Base-by-base conservation (phyloP, 2,329 filamentous ascomycete genomes). In the Trichoderma guizhouense region DNA sequence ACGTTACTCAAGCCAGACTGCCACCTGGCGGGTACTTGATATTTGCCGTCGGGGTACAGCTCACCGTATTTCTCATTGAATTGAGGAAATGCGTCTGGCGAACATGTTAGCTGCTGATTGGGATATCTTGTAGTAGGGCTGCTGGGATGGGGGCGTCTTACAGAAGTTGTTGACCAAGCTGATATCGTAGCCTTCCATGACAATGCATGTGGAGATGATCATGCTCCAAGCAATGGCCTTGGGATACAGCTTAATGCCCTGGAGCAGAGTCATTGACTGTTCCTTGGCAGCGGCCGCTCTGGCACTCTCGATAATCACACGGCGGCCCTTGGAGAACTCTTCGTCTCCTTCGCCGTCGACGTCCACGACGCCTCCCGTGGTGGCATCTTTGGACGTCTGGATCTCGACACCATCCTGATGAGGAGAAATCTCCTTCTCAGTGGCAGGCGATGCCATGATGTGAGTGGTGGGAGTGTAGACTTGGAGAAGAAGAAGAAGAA, bases 101-200 rank as follows among this genome's bases (percentile, higher is more conserved):
- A 26, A 18, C 11, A 34, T 18, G 39, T 53, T 28, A 72, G 60
- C 32, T 24, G 8, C 7, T 21, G 15, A 21, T 32, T 18, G 5
- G 9, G 21, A 57, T 14, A 14, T 34, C 18, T 47, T 14, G 36
- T 14, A 36, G 24, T 51, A 34, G 43, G 24, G 30, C 26, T 67
- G 63, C 21, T 43, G 26, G 15, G 21, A 47, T 21, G 21, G 15
- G 4, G 4, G 21, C 69, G 24, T 76, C 74, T 77, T 82, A 83
- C 89, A 95, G 78, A 96, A 94, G 81, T 95, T 95, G 84, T 91
- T 93, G 77, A 96, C 89, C 68, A 97, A 84, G 77, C 89, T 91
- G 72, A 96, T 86, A 79, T 97, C 93, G 83, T 95, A 97, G 39
- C 93, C 94, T 81, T 97, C 94, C 94, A 97, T 97, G 77, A 89